Evolutionary conservation across 345 rosid genomes (phyloP), one percentile per base, ranked within the genome.

Genomic region (Theobroma cacao): DNA sequence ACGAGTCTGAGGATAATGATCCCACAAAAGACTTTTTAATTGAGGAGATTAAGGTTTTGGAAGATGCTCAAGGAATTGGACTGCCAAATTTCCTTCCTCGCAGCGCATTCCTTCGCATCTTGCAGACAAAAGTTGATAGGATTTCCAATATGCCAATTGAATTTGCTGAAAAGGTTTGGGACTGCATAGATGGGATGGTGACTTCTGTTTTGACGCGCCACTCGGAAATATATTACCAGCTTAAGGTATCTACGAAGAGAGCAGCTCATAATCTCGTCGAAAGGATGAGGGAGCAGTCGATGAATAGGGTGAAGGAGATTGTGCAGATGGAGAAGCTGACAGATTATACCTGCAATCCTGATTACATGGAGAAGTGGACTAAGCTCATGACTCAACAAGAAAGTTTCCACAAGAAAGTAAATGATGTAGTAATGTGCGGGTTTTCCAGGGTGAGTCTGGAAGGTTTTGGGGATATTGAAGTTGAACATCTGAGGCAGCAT

Each of bases 71-170:
- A 28, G 83, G 83, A n/a, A 87, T 87, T 36, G 41, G 48, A 24
- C 79, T 87, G 40, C 88, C 88, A 0, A 80, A 85, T 75, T 85
- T 83, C 78, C 70, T 87, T 48, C 84, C 86, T 10, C 85, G 71
- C 1, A 6, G 38, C 0, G 87, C 86, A 8, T 81, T 87, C 71
- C 68, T 72, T 22, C 45, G 77, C 1, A 18, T 77, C 7, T 28
- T 85, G 75, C 64, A 52, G 71, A 64, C 9, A 18, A 81, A 87
- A 72, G 80, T 87, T 26, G 58, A 72, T 13, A 20, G 65, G 4
- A 77, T 85, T 4, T 73, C 76, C 0, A 8, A 28, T 3, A 53
- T 76, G 45, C 88, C 86, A 0, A 47, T 36, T 15, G 36, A 6
- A 2, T 85, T 87, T 55, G 72, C 84, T 0, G 83, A 83, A 22